These are phyloP conservation scores for Suillus clintonianus DNA, from an alignment of 768 basidiomycete genomes.

Conservation along the genomic window DNA sequence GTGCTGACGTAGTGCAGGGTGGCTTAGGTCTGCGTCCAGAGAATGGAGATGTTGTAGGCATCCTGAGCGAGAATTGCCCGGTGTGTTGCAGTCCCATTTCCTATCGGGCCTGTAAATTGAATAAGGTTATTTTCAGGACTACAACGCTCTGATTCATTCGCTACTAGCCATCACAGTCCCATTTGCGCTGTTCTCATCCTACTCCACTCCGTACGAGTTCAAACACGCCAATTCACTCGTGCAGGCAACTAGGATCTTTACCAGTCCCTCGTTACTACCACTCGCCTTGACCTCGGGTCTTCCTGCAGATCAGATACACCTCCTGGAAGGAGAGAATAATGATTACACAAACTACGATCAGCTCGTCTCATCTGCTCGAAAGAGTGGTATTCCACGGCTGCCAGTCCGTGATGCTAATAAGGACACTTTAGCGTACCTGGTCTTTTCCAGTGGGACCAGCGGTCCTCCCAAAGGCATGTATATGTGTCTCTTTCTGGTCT, in stretches of 20 bases:
- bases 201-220: slow-evolving; percentile 53
- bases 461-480: slow-evolving; percentile 62
- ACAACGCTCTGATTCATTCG: slow-evolving; percentile 43
- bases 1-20: slow-evolving; percentile 45
- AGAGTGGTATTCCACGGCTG: slow-evolving; percentile 36
- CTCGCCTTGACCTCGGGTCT: slow-evolving; percentile 36
- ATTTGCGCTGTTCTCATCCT: slow-evolving; percentile 47
- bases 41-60: slow-evolving; percentile 63
- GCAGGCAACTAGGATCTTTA: slow-evolving; percentile 49
- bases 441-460: slow-evolving; percentile 72
- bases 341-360: slow-evolving; percentile 42
- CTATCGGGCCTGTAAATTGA: not conserved
- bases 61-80: slow-evolving; percentile 68
- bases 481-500: not conserved
- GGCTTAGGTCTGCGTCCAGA: slow-evolving; percentile 55
- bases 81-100: slow-evolving; percentile 36
- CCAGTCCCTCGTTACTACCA: slow-evolving; percentile 40
- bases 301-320: slow-evolving; percentile 40
- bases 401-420: slow-evolving; percentile 43
- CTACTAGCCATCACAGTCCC: slow-evolving; percentile 46
- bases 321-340: slow-evolving; percentile 40
- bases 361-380: slow-evolving; percentile 39
- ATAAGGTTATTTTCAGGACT: slow-evolving; percentile 40
- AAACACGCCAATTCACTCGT: slow-evolving; percentile 46
- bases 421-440: slow-evolving; percentile 60